Conservation (phyloP, 1,284 basidiomycete species). For the Malassezia restricta region DNA sequence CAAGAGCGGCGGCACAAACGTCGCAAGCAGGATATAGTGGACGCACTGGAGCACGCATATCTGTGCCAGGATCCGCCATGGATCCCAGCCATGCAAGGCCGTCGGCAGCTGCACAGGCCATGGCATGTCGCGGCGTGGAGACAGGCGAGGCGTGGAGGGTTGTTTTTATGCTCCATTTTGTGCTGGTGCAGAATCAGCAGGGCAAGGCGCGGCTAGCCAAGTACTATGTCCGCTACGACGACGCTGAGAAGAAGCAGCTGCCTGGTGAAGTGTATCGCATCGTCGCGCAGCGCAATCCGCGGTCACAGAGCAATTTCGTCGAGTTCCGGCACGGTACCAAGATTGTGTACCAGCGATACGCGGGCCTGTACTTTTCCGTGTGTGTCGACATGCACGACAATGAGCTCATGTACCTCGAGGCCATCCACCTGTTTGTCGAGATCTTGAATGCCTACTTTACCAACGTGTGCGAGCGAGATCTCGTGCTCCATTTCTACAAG, state of each 20-base stretch:
- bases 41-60: constrained; percentile 8
- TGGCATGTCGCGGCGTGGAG: background rate
- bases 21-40: constrained; percentile 15
- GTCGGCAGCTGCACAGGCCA: constrained; percentile 6
- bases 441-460: constrained; percentile 96
- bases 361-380: constrained; percentile 72
- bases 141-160: too few species aligned
- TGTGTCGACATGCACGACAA: constrained; percentile 98
- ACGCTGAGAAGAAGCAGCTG: constrained; percentile 61
- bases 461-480: constrained; percentile 88
- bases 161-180: constrained; percentile 70
- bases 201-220: constrained; percentile 93
- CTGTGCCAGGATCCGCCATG: constrained; percentile 13
- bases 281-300: constrained; percentile 92
- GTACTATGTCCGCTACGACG: constrained; percentile 69
- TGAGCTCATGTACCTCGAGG: constrained; percentile 89
- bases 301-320: constrained; percentile 97
- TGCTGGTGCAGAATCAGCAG: constrained; percentile 89
- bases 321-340: constrained; percentile 50
- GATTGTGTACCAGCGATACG: constrained; percentile 53
- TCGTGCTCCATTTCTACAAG: constrained; percentile 97
- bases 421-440: constrained; percentile 95
- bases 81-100: constrained; percentile 16
- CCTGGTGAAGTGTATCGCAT: constrained; percentile 88
- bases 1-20: constrained; percentile 17